phyloP scores from a whole-genome alignment of 805 yeast genomes.

The Metschnikowia reukaufii region DNA sequence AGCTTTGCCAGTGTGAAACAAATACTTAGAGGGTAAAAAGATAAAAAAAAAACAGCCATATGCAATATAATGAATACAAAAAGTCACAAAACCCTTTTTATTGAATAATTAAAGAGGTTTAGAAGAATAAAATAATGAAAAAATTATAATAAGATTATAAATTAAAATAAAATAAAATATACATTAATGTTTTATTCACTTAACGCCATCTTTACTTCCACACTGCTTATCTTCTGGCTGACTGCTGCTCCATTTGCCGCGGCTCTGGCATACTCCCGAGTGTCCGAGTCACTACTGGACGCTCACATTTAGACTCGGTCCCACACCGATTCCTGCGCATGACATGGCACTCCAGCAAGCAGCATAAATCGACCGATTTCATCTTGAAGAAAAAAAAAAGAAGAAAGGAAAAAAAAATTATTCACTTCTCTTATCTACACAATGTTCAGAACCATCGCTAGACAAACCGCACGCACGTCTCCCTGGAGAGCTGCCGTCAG shows the following conservation, averaged over 20 bases:
- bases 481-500: slow-evolving; percentile 18
- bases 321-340: background rate
- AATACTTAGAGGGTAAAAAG: too few relatives aligned
- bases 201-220: too few relatives aligned
- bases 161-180: too few relatives aligned
- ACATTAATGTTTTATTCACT: too few relatives aligned
- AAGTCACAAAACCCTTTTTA: too few relatives aligned
- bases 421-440: background rate
- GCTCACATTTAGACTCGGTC: background rate
- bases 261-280: background rate
- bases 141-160: too few relatives aligned
- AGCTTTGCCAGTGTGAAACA: too few relatives aligned
- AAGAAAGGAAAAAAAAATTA: background rate
- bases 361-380: background rate
- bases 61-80: too few relatives aligned
- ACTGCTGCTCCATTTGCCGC: background rate
- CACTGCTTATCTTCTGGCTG: too few relatives aligned
- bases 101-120: too few relatives aligned
- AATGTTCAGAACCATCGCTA: slow-evolving; percentile 20
- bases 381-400: background rate
- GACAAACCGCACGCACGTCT: slow-evolving; percentile 15
- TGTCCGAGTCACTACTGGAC: background rate
- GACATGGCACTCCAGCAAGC: background rate
- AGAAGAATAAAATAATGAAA: too few relatives aligned
- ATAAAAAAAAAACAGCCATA: too few relatives aligned